These are phyloP conservation scores for Prillingera fragicola DNA, from an alignment of 1,284 basidiomycete genomes.

Conservation along the genomic window DNA sequence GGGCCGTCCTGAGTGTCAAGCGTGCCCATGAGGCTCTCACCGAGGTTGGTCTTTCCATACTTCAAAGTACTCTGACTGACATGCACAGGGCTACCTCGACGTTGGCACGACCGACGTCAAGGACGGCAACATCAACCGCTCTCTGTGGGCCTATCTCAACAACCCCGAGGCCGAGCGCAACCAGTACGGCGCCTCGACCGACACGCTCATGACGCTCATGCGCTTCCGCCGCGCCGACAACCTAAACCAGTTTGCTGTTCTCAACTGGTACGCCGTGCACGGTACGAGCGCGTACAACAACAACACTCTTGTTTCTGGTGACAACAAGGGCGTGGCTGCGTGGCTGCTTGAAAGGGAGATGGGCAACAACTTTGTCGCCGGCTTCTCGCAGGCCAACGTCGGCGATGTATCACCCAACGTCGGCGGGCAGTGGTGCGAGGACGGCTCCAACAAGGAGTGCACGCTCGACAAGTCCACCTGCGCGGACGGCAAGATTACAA, in stretches of 20 bases:
- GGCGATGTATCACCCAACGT: conserved; percentile 13
- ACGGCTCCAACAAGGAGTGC: conserved; percentile 10
- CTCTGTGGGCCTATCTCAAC: conserved; percentile 8
- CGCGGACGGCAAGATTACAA: conserved; percentile 4
- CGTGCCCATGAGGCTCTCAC: conserved; percentile 9
- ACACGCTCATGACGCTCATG: conserved; percentile 14
- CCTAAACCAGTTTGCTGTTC: conserved; percentile 6
- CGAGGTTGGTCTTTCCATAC: background rate
- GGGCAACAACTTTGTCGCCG: conserved; percentile 11
- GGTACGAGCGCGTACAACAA: conserved; percentile 9
- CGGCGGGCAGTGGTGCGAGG: conserved; percentile 16
- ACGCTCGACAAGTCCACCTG: conserved; percentile 7
- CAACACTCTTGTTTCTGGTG: conserved; percentile 14
- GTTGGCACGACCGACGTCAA: conserved; percentile 9
- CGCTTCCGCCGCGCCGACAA: conserved; percentile 4
- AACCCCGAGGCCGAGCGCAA: conserved; percentile 13
- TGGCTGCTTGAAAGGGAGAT: conserved; percentile 6
- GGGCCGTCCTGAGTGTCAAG: conserved; percentile 1
- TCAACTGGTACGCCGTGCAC: conserved; percentile 16
- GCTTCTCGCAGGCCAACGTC: conserved; percentile 16
- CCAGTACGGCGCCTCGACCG: conserved; percentile 4
- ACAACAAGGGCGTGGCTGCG: conserved; percentile 18
- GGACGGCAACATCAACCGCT: conserved; percentile 16
- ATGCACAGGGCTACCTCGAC: conserved; percentile 3
- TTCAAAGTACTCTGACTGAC: no score